These are phyloP conservation scores for Steccherinum ochraceum DNA, from an alignment of 768 basidiomycete species.

Conservation along the genomic window DNA sequence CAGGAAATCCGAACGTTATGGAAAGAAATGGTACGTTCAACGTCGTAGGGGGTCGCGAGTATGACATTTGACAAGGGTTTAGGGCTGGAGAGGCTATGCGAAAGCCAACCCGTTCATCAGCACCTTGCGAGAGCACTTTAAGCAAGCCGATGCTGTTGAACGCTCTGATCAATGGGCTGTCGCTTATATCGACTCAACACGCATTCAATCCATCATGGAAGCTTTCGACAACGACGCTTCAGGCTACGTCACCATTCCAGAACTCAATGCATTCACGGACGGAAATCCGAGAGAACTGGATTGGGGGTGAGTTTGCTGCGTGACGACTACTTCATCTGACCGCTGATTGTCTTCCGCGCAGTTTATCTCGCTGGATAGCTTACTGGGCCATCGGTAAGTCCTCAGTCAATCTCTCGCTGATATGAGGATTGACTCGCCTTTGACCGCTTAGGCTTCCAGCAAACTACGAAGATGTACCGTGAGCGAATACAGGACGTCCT, in stretches of 20 bases:
- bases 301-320: slow-evolving; percentile 12
- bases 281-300: slow-evolving; percentile 22
- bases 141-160: slow-evolving; percentile 8
- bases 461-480: slow-evolving; percentile 5
- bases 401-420: not conserved
- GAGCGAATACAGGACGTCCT: slow-evolving; percentile 9
- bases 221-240: slow-evolving; percentile 37
- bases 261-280: slow-evolving; percentile 27
- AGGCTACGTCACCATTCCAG: slow-evolving; percentile 30
- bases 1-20: slow-evolving; percentile 44
- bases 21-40: slow-evolving; percentile 44
- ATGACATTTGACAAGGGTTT: not conserved
- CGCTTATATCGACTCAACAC: slow-evolving; percentile 25
- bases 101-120: slow-evolving; percentile 46
- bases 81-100: slow-evolving; percentile 48
- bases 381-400: slow-evolving; percentile 29
- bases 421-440: not conserved
- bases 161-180: slow-evolving; percentile 31
- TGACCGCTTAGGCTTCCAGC: slow-evolving; percentile 18
- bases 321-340: no score
- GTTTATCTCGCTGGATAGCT: slow-evolving; percentile 26
- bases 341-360: not conserved
- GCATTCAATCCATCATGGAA: slow-evolving; percentile 29
- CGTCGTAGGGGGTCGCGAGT: not conserved
- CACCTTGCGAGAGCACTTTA: slow-evolving; percentile 31